Conservation (phyloP, 2,329 filamentous ascomycete species). For the Colletotrichum destructivum region DNA sequence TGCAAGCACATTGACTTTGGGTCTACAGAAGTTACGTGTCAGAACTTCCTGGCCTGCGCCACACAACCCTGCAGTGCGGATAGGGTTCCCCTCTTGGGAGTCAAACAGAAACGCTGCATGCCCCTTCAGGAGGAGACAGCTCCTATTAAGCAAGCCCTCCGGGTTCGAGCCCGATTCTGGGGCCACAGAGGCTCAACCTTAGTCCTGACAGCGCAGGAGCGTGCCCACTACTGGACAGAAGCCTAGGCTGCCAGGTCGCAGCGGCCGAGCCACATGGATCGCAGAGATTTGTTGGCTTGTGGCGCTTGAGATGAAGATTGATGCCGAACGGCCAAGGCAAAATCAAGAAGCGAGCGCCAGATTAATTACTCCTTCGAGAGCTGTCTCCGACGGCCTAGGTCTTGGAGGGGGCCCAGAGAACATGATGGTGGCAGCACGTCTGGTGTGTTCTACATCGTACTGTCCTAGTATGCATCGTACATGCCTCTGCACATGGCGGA, state of each 20-base stretch:
- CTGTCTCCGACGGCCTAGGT: conserved; percentile 18
- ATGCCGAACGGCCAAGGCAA: conserved; percentile 10
- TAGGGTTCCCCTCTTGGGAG: conserved; percentile 22
- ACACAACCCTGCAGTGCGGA: conserved; percentile 26
- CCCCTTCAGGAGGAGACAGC: conserved; percentile 14
- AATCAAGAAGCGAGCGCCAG: background rate
- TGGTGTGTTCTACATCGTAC: no score
- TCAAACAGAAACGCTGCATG: conserved; percentile 36
- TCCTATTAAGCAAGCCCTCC: conserved; percentile 4
- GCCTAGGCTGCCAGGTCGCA: background rate
- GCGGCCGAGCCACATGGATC: background rate
- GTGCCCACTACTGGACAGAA: background rate
- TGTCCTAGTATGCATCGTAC: no score
- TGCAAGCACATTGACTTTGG: conserved; percentile 6
- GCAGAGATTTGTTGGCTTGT: background rate
- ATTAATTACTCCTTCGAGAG: conserved; percentile 26
- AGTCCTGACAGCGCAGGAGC: conserved; percentile 2
- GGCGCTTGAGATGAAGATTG: conserved; percentile 24
- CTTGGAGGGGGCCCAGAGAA: background rate
- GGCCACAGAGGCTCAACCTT: conserved; percentile 22
- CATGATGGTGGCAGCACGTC: no score
- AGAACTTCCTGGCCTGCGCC: conserved; percentile 24
- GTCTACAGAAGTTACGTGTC: conserved; percentile 30
- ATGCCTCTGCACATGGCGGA: background rate
- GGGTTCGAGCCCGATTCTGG: conserved; percentile 9